Conservation (phyloP, 2,329 filamentous ascomycete genomes). For the Monosporascus sp. region DNA sequence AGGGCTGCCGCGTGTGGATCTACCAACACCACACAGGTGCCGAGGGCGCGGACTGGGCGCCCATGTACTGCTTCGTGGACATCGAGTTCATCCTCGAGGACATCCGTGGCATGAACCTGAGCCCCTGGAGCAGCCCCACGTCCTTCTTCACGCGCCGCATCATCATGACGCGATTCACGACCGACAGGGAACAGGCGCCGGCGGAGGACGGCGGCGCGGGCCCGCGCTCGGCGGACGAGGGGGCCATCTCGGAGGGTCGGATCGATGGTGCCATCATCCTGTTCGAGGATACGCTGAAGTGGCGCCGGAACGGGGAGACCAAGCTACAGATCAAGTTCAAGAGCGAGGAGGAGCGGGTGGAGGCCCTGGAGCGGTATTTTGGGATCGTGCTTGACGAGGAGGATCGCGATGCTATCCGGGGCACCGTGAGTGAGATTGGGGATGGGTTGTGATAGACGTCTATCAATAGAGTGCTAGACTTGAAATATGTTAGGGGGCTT, state of each 20-base stretch:
- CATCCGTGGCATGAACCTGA: conserved; percentile 33
- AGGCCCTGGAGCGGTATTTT: conserved; percentile 38
- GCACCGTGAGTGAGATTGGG: conserved; percentile 4
- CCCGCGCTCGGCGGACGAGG: conserved; percentile 28
- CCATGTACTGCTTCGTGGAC: conserved; percentile 41
- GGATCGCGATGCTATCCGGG: conserved; percentile 9
- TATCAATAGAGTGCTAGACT: too few relatives aligned
- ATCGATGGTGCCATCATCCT: conserved; percentile 30
- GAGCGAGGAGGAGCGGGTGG: conserved; percentile 37
- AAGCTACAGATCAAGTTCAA: conserved; percentile 31
- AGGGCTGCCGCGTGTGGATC: conserved; percentile 15
- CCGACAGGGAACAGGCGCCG: conserved; percentile 22
- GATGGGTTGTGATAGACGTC: neutral
- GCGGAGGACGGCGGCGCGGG: conserved; percentile 18
- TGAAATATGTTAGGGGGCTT: too few relatives aligned
- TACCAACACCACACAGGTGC: conserved; percentile 17
- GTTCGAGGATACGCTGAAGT: conserved; percentile 35
- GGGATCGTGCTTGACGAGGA: conserved; percentile 31
- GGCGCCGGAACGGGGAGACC: conserved; percentile 30
- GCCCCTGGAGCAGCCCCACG: conserved; percentile 24
- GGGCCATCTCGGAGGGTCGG: conserved; percentile 28
- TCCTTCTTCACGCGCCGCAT: conserved; percentile 32
- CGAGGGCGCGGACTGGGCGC: conserved; percentile 28
- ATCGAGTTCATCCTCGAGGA: conserved; percentile 34
- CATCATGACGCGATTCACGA: conserved; percentile 32